Evolutionary conservation across 495 filamentous ascomycete species (phyloP).

Genomic region (Pyronema omphalodes): DNA sequence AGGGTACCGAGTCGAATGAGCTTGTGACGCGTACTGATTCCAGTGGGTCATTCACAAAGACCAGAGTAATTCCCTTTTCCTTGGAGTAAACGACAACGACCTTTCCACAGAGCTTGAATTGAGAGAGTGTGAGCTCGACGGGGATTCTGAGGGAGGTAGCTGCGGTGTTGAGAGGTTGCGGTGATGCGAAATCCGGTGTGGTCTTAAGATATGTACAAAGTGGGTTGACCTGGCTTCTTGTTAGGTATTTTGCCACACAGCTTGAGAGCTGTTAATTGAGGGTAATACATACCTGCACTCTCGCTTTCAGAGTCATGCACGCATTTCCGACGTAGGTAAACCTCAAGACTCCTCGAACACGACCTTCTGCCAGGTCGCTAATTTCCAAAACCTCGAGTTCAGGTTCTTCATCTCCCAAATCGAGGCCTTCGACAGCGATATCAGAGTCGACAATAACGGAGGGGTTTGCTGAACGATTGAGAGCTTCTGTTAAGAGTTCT

Average conservation of each 20-base stretch:
- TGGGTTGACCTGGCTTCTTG: conserved; percentile 53
- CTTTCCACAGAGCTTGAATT: conserved; percentile 92
- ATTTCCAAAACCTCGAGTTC: conserved; percentile 90
- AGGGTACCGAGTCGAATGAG: conserved; percentile 93
- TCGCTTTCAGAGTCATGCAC: conserved; percentile 74
- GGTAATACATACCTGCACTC: conserved; percentile 51
- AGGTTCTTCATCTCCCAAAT: conserved; percentile 75
- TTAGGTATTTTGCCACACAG: neutral
- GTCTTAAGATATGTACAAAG: conserved; percentile 81
- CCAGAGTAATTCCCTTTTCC: conserved; percentile 84
- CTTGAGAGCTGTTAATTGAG: neutral
- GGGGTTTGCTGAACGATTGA: conserved; percentile 93
- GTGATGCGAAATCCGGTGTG: conserved; percentile 78
- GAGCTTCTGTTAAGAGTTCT: conserved; percentile 73
- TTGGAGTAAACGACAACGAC: conserved; percentile 90
- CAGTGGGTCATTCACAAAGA: conserved; percentile 91
- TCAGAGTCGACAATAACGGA: conserved; percentile 89
- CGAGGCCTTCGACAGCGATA: conserved; percentile 88
- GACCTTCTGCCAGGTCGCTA: conserved; percentile 84
- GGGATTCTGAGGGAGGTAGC: conserved; percentile 83
- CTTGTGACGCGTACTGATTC: conserved; percentile 92
- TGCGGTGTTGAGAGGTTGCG: conserved; percentile 61
- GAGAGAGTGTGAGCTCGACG: conserved; percentile 84
- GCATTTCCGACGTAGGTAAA: conserved; percentile 92
- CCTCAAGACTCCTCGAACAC: conserved; percentile 92